These are phyloP conservation scores for Hordeum vulgare DNA, from an alignment of 176 grass and related monocot genomes.

Conservation along the genomic window MorexV3_pseudomolecules_assembly NC_058522.1:22858609-22859108, in stretches of 20 bases:
- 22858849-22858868: conserved; percentile 66
- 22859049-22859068: conserved; percentile 50
- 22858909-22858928: conserved; percentile 57
- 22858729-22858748: neutral
- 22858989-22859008: conserved; percentile 51
- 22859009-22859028: conserved; percentile 37
- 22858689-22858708: conserved; percentile 49
- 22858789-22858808: neutral
- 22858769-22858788: too few relatives aligned
- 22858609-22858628: conserved; percentile 50
- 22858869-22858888: conserved; percentile 42
- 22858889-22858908: conserved; percentile 73
- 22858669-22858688: conserved; percentile 66
- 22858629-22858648: conserved; percentile 50
- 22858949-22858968: conserved; percentile 61
- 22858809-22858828: conserved; percentile 57
- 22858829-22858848: conserved; percentile 58
- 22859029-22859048: conserved; percentile 48
- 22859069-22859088: conserved; percentile 22
- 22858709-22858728: conserved; percentile 51
- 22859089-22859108: neutral
- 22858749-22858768: too few relatives aligned
- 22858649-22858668: conserved; percentile 78
- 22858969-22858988: conserved; percentile 50
- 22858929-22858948: conserved; percentile 47